phyloP scores from a whole-genome alignment of 1,284 basidiomycete species.

The Erythrobasidium hasegawianum region DNA sequence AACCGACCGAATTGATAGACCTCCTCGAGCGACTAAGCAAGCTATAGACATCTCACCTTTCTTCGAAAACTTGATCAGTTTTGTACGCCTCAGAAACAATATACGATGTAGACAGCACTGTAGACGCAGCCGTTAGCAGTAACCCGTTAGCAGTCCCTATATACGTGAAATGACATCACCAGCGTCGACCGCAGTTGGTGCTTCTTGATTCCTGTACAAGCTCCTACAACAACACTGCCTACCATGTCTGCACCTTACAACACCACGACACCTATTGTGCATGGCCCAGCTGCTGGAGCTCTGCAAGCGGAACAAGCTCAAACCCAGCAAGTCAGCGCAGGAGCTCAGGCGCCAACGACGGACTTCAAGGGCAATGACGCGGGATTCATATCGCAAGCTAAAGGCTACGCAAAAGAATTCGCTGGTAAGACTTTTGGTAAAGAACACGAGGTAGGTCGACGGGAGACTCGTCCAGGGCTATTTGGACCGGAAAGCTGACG shows the following conservation, averaged over 20 bases:
- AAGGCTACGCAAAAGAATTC: constrained; percentile 31
- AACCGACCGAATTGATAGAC: constrained; percentile 51
- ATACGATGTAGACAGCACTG: background rate
- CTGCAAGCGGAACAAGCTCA: background rate
- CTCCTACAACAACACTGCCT: background rate
- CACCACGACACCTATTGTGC: background rate
- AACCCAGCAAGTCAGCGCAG: background rate
- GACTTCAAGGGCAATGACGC: background rate
- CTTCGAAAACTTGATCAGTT: too few relatives aligned
- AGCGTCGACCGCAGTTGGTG: background rate
- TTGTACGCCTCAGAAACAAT: too few relatives aligned
- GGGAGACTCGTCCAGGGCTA: constrained; percentile 4
- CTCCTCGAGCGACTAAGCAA: constrained; percentile 13
- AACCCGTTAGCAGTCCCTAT: too few relatives aligned
- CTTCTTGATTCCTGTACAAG: background rate
- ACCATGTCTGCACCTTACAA: background rate
- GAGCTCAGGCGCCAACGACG: background rate
- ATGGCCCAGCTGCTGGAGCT: constrained; percentile 3
- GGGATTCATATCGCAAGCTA: constrained; percentile 6
- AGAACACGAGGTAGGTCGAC: constrained; percentile 24
- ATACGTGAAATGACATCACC: background rate
- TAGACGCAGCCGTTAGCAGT: background rate
- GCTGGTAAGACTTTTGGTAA: constrained; percentile 20
- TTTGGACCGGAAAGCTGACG: background rate
- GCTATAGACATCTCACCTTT: background rate